Base-by-base conservation (phyloP, 371 early-diverging fungal species). In the Mortierella sp. region DNA sequence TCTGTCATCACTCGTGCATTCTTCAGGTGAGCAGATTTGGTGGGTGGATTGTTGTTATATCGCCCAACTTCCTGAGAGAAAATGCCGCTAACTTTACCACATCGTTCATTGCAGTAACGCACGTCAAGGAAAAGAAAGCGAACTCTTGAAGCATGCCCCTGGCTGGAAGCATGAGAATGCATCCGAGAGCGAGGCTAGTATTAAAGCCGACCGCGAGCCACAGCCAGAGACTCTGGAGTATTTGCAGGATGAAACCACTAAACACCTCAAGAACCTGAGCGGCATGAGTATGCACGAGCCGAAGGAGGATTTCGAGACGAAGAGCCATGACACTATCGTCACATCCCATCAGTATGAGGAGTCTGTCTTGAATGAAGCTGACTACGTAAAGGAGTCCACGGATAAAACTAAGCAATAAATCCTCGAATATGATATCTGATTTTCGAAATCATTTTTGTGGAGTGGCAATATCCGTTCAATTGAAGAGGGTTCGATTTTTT, bases 101-200 rank as follows among this genome's bases (percentile, higher is more conserved):
- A 11, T 3, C 5, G 28, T 34, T 15, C 30, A n/a, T 15, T 27
- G 8, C 23, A 57, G 48, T 31, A 7, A 56, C 19, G 23, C 39
- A n/a, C 15, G 50, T 11, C 39, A 30, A 19, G 3, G 9, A 21
- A 12, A 26, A 6, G 31, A 67, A 1, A 43, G 44, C 6, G 51
- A 61, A 2, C 21, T 42, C 4, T 44, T 80, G 19, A 80, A 72
- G 56, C 42, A 60, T 21, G 80, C 80, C 8, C 80, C 80, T 11
- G 80, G 80, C 27, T 80, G 80, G 80, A 75, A 59, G 39, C 60
- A 62, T 12, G 70, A 54, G 43, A 59, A 76, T 42, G 80, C 80
- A 4, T 76, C 80, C 4, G 78, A 70, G 8, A 71, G 78, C 17
- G 80, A 80, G 49, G 80, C 80, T 6, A 52, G 24, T 24, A 53